Base-by-base conservation (phyloP, 352 stramenopile genomes). In the Phytopythium sindhum region DNA sequence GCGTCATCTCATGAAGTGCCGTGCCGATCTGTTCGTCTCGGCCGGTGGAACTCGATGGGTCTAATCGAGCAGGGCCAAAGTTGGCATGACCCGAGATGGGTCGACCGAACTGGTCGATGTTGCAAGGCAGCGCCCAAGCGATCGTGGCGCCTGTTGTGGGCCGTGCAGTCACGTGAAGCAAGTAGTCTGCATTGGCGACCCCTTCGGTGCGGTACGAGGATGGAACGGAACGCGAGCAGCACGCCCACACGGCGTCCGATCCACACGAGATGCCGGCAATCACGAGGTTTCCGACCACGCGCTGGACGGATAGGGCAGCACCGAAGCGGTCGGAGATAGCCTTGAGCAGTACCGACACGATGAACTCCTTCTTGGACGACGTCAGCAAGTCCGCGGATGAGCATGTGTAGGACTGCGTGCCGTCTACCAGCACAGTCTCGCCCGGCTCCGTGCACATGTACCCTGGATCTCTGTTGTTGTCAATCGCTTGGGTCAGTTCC, bases 51-150 rank as follows among this genome's bases (percentile, higher is more conserved):
- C 64, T 70, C 0, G 65, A 65, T 2, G 81, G 75, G 60, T 93
- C 79, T n/a, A 90, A 58, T 0, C 75, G 64, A 11, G 69, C 73
- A 19, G 86, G 86, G 2, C 83, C 83, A 53, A 95, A 95, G 65
- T 95, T 95, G 14, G 85, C 81, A 54, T 95, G 85, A 1, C 85
- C 86, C 8, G 85, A 91, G 68, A 95, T 86, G 11, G 86, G 86
- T 0, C 86, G 70, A 0, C 81, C 84, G 61, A 78, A 91, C 56
- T 92, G 84, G 42, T 95, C 87, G 28, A 89, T 73, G 61, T 92
- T 92, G 56, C 87, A 95, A 0, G 84, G 84, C 12, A 93, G 56
- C 2, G 87, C 87, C 84, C 85, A 95, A 5, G 87, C 87, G 44
- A 95, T 84, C 8, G 84, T 86, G 8, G 75, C 64, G 0, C 87